Evolutionary conservation across 148 eudicot genomes (phyloP).

Genomic region (Persicaria maculosa): DNA sequence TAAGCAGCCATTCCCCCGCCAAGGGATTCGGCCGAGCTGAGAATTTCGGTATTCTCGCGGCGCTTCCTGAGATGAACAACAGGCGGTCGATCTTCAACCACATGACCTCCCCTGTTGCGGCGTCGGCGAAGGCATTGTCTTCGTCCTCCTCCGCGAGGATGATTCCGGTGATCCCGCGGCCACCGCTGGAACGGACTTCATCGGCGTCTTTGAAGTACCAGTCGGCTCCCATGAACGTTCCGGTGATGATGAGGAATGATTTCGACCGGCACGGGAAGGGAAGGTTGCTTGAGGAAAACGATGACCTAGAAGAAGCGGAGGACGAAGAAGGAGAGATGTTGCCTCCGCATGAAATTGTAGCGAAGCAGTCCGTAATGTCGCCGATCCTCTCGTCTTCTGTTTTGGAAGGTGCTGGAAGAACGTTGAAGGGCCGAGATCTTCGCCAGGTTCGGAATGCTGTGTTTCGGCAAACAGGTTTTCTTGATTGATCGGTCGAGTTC

Average conservation of each 20-base stretch:
- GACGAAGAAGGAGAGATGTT: constrained; percentile 34
- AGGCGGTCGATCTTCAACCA: constrained; percentile 6
- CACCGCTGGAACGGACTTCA: constrained; percentile 13
- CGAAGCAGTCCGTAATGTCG: constrained; percentile 24
- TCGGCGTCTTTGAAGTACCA: constrained; percentile 24
- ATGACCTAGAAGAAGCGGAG: constrained; percentile 15
- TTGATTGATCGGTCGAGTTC: constrained; percentile 24
- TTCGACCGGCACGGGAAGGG: constrained; percentile 11
- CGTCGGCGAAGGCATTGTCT: neutral
- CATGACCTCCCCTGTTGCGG: constrained; percentile 1
- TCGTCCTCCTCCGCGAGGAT: constrained; percentile 10
- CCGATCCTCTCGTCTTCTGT: constrained; percentile 34
- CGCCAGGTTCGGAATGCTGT: constrained; percentile 50
- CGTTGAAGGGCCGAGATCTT: constrained; percentile 48
- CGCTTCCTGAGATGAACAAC: constrained; percentile 11
- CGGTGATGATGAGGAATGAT: constrained; percentile 17
- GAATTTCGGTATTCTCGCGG: constrained; percentile 23
- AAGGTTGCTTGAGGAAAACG: constrained; percentile 19
- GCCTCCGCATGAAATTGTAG: constrained; percentile 53
- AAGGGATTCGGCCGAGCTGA: constrained; percentile 6
- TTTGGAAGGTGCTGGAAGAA: constrained; percentile 44
- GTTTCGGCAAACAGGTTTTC: constrained; percentile 48
- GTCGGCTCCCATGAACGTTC: constrained; percentile 42
- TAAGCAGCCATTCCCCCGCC: neutral
- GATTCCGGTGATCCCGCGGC: constrained; percentile 23